Evolutionary conservation across 441 rosid genomes (phyloP).

Genomic region (Jatropha podagrica): DNA sequence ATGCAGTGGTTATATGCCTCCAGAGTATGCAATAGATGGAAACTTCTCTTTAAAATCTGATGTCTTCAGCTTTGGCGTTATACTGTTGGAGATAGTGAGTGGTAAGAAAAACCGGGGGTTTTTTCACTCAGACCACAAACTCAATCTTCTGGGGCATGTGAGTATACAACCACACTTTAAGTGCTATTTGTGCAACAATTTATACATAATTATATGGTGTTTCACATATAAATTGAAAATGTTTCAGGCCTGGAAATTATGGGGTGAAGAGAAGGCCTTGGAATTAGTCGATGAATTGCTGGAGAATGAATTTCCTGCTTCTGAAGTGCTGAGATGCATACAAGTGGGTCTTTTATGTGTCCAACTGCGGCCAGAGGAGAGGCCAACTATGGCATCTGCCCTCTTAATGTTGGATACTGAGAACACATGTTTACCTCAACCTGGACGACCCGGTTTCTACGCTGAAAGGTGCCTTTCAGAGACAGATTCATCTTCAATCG

Average conservation of each 20-base stretch:
- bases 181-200: background rate
- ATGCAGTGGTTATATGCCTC: constrained; percentile 70
- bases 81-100: constrained; percentile 56
- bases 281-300: constrained; percentile 37
- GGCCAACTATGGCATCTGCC: constrained; percentile 19
- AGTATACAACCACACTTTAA: constrained; percentile 16
- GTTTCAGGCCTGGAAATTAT: constrained; percentile 48
- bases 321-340: constrained; percentile 41
- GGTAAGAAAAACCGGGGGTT: constrained; percentile 61
- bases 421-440: constrained; percentile 9
- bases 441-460: constrained; percentile 14
- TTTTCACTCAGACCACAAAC: constrained; percentile 24
- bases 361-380: constrained; percentile 25
- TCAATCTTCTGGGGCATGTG: constrained; percentile 40
- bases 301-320: constrained; percentile 10
- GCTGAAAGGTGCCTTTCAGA: constrained; percentile 21
- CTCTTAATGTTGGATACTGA: constrained; percentile 18
- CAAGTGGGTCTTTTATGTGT: constrained; percentile 48
- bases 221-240: background rate
- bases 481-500: constrained; percentile 17
- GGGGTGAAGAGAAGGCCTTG: constrained; percentile 34
- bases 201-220: no score
- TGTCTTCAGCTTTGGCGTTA: constrained; percentile 65
- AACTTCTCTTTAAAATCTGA: constrained; percentile 61
- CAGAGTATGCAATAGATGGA: constrained; percentile 75